Conservation (phyloP, 2,329 filamentous ascomycete species). For the Apiospora arundinis region DNA sequence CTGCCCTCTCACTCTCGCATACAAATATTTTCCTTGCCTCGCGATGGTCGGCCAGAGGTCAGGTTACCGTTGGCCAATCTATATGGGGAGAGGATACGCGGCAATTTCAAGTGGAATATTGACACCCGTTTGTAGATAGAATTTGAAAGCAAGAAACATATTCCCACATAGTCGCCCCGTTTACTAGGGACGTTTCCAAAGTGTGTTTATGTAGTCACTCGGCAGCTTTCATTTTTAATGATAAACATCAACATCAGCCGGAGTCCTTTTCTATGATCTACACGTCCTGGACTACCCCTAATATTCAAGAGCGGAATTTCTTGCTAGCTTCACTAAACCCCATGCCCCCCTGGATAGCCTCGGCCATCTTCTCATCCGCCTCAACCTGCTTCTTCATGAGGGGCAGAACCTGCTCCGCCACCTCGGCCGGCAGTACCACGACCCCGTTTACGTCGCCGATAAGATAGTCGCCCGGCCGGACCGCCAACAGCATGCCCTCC, state of each 20-base stretch:
- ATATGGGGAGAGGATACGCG: no score
- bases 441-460: constrained; percentile 54
- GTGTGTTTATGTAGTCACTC: no score
- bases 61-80: no score
- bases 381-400: constrained; percentile 49
- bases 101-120: no score
- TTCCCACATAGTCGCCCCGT: no score
- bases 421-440: constrained; percentile 47
- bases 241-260: neutral
- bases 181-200: no score
- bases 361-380: constrained; percentile 50
- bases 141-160: no score
- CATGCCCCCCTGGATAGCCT: constrained; percentile 48
- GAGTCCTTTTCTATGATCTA: neutral
- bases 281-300: neutral
- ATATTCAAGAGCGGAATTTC: constrained; percentile 41
- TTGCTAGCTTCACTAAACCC: constrained; percentile 51
- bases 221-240: no score
- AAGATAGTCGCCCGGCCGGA: constrained; percentile 52
- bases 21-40: neutral
- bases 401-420: constrained; percentile 47
- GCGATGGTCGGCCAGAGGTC: no score
- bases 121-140: no score
- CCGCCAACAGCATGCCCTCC: constrained; percentile 19
- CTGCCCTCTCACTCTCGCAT: neutral